phyloP scores from a whole-genome alignment of 306 rosid genomes.

The Lathyrus oleraceus region DNA sequence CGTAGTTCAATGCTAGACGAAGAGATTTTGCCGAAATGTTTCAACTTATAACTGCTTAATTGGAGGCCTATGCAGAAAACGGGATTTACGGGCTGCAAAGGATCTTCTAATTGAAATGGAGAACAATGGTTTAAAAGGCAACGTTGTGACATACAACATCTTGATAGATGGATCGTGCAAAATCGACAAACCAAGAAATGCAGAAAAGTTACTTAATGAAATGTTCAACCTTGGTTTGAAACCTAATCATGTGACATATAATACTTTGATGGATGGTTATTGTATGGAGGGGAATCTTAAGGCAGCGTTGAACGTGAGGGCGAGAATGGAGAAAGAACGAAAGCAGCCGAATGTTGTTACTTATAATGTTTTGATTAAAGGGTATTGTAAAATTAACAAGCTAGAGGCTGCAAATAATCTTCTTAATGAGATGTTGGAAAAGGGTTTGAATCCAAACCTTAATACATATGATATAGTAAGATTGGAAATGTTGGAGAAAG shows the following conservation, averaged over 20 bases:
- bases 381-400: slow-evolving; percentile 59
- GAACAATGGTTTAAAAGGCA: slow-evolving; percentile 50
- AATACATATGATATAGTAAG: slow-evolving; percentile 66
- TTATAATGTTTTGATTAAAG: slow-evolving; percentile 64
- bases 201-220: slow-evolving; percentile 53
- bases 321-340: slow-evolving; percentile 70
- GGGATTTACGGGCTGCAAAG: slow-evolving; percentile 48
- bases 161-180: slow-evolving; percentile 52
- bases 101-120: slow-evolving; percentile 58
- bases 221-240: slow-evolving; percentile 51
- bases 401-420: slow-evolving; percentile 72
- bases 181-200: slow-evolving; percentile 51
- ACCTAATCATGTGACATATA: slow-evolving; percentile 67
- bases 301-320: slow-evolving; percentile 63
- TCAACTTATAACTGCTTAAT: slow-evolving; percentile 71
- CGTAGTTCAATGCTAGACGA: slow-evolving; percentile 53
- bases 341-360: slow-evolving; percentile 58
- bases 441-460: slow-evolving; percentile 71
- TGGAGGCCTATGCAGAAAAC: slow-evolving; percentile 56
- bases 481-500: slow-evolving; percentile 74
- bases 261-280: slow-evolving; percentile 71
- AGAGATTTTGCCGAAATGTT: slow-evolving; percentile 49
- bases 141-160: slow-evolving; percentile 58
- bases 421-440: slow-evolving; percentile 88
- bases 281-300: slow-evolving; percentile 62